Base-by-base conservation (phyloP, 192 early-diverging fungal species). In the Coemansia sp. region DNA sequence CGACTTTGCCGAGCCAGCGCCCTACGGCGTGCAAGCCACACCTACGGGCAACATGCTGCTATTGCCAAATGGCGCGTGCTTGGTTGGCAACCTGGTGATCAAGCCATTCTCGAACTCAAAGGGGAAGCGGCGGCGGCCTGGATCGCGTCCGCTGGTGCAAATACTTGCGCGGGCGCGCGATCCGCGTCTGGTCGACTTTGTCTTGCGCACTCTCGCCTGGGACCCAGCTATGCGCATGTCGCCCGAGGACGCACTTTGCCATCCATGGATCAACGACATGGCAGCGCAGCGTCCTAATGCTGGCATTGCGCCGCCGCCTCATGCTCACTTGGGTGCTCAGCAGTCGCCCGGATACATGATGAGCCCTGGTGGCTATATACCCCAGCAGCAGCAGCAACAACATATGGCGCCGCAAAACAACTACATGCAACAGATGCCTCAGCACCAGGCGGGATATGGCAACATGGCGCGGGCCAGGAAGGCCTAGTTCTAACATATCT, bases 151-250 rank as follows among this genome's bases (percentile, higher is more conserved):
- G 24, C 84, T 99, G 67, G 85, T 83, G 8, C 84, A 87, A 40
- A 87, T 83, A 15, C 68, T 89, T 56, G 80, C 95, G 30, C 88
- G 88, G 38, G 89, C 91, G 55, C 80, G 80, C 53, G 97, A 99
- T 69, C 78, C 82, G 52, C 65, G 83, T 20, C 94, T 99, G 65
- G 64, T 97, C 8, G 92, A 97, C 63, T 99, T 99, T 84, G 85
- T 99, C 49, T 58, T 84, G 40, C 81, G 82, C 22, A 93, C 95
- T 62, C 75, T 99, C 44, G 85, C 86, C 18, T 99, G 97, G 97
- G 92, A 95, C 69, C 94, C 97, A 8, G 86, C 90, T 58, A 86
- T 86, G 59, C 85, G 97, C 20, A 88, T 99, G 86, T 92, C 86
- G 27, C 94, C 97, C 30, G 80, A 84, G 11, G 92, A 96, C 50